Percentiles rank a stretch among this genome's conserved stretches.
phyloP scores from a whole-genome alignment of 1,284 basidiomycete genomes.

The Puccinia coronata region DNA sequence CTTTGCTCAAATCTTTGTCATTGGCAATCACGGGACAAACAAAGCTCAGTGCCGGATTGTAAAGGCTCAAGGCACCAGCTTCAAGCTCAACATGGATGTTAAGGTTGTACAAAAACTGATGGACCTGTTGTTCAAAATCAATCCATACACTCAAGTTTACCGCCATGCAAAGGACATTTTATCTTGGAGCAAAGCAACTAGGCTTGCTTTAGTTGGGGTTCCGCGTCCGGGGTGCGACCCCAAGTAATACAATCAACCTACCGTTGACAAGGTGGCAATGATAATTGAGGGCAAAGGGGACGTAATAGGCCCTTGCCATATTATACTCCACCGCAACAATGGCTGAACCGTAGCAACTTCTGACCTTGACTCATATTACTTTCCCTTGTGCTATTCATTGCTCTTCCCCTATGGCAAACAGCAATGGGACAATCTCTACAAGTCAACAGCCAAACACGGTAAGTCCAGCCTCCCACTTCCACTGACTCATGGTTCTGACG shows the following conservation, averaged over 20 bases:
- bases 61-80: too few relatives aligned
- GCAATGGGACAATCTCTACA: neutral
- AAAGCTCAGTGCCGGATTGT: too few relatives aligned
- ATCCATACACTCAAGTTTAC: too few relatives aligned
- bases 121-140: too few relatives aligned
- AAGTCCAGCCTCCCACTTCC: neutral
- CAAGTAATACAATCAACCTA: neutral
- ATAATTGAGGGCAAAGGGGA: neutral
- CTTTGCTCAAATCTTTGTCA: too few relatives aligned
- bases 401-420: constrained; percentile 22
- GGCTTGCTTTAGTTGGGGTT: too few relatives aligned
- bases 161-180: too few relatives aligned
- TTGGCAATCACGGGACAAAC: too few relatives aligned
- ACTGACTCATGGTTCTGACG: neutral
- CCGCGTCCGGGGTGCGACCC: too few relatives aligned
- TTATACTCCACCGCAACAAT: neutral
- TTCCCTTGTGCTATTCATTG: neutral
- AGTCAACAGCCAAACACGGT: neutral
- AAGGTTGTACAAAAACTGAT: too few relatives aligned
- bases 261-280: neutral
- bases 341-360: neutral
- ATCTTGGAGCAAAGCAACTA: too few relatives aligned
- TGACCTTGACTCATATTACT: neutral
- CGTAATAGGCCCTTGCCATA: neutral
- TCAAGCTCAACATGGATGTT: too few relatives aligned